phyloP scores from a whole-genome alignment of 1,139 yeast species.

The Nakaseomyces bracarensis region DNA sequence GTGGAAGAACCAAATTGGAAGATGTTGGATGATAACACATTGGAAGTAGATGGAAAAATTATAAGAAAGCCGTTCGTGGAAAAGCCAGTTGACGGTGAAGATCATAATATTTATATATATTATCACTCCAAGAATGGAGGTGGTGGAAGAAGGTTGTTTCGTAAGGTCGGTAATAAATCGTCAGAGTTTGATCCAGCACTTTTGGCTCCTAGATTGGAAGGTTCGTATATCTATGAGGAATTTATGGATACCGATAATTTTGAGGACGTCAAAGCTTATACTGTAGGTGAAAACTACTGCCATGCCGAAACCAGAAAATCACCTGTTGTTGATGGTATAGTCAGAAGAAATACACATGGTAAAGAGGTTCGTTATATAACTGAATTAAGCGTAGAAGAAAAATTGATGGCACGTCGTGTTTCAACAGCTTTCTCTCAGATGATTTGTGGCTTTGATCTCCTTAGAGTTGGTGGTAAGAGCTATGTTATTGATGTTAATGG shows the following conservation, averaged over 20 bases:
- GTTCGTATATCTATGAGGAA: slow-evolving; percentile 85
- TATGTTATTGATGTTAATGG: slow-evolving; percentile 98
- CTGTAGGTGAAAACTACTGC: slow-evolving; percentile 84
- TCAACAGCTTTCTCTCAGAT: slow-evolving; percentile 77
- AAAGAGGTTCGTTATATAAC: slow-evolving; percentile 91
- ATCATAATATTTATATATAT: slow-evolving; percentile 91
- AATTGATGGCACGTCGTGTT: slow-evolving; percentile 68
- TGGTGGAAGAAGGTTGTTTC: slow-evolving; percentile 88
- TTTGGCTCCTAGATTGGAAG: slow-evolving; percentile 69
- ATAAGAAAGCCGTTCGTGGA: slow-evolving; percentile 91
- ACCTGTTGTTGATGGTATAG: slow-evolving; percentile 98
- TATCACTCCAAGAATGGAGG: slow-evolving; percentile 88
- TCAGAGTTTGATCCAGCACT: slow-evolving; percentile 90
- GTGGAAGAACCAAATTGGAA: slow-evolving; percentile 71
- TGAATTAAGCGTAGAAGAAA: slow-evolving; percentile 65
- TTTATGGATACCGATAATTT: slow-evolving; percentile 98
- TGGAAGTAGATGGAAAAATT: slow-evolving; percentile 62
- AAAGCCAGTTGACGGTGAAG: slow-evolving; percentile 98
- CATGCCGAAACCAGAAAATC: slow-evolving; percentile 98
- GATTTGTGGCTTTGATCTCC: slow-evolving; percentile 94
- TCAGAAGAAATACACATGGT: slow-evolving; percentile 93
- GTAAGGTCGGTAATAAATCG: slow-evolving; percentile 95
- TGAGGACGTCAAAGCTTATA: slow-evolving; percentile 97
- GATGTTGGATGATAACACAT: slow-evolving; percentile 81
- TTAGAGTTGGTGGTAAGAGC: slow-evolving; percentile 80